Percentiles rank a stretch among this genome's conserved stretches.
These are phyloP conservation scores for Podaxis sp. DNA, from an alignment of 768 basidiomycete species.

Conservation along the genomic window DNA sequence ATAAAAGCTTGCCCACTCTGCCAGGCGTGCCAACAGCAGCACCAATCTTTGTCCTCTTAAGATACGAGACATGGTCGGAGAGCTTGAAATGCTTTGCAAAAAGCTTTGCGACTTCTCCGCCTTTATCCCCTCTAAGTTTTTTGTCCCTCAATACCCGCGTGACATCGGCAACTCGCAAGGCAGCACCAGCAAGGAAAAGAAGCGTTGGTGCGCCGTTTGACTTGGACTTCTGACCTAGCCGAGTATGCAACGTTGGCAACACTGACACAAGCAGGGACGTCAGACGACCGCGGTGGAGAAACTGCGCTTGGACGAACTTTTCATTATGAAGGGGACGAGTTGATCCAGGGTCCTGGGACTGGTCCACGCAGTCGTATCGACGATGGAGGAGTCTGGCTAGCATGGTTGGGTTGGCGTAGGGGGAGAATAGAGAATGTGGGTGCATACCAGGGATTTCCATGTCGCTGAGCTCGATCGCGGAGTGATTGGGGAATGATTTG, in stretches of 20 bases:
- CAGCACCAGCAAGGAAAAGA: constrained; percentile 84
- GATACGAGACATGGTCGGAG: constrained; percentile 80
- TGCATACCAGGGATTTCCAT: constrained; percentile 72
- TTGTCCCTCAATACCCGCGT: constrained; percentile 72
- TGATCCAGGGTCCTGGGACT: constrained; percentile 69
- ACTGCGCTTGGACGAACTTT: constrained; percentile 47
- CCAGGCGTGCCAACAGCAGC: constrained; percentile 92
- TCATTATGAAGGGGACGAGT: constrained; percentile 72
- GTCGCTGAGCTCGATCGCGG: constrained; percentile 79
- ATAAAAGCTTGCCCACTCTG: constrained; percentile 82
- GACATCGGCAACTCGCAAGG: constrained; percentile 88
- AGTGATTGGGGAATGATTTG: constrained; percentile 67
- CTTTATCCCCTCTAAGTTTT: constrained; percentile 73
- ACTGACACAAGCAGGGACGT: constrained; percentile 36
- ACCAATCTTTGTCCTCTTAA: constrained; percentile 83
- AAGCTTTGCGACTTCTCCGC: constrained; percentile 91
- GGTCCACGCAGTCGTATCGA: constrained; percentile 75
- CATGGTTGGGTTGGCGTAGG: constrained; percentile 10
- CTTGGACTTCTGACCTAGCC: constrained; percentile 76
- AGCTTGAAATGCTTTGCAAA: constrained; percentile 96
- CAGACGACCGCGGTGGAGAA: constrained; percentile 2
- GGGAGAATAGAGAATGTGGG: background rate
- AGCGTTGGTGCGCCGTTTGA: constrained; percentile 83
- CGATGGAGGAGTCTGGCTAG: constrained; percentile 68
- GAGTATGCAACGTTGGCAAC: constrained; percentile 64